Conservation (phyloP, 1,139 yeast species). For the Taphrina pruni region DNA sequence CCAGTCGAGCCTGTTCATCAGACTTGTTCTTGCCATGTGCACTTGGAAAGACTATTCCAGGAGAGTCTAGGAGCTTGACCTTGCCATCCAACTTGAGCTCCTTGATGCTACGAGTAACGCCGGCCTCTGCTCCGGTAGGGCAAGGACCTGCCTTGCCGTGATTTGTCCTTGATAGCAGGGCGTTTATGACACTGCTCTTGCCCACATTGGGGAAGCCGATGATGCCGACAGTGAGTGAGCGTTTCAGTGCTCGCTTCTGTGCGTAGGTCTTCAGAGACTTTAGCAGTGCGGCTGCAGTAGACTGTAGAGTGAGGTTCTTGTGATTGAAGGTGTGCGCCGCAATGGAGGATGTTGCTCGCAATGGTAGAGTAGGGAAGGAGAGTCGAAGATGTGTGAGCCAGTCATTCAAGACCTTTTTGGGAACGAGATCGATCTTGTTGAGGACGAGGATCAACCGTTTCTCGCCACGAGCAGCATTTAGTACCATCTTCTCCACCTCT, state of each 20-base stretch:
- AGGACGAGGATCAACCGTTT: slow-evolving; percentile 84
- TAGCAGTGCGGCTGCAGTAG: slow-evolving; percentile 75
- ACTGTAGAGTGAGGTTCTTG: slow-evolving; percentile 63
- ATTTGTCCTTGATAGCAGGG: slow-evolving; percentile 83
- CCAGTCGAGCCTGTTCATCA: slow-evolving; percentile 84
- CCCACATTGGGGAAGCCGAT: slow-evolving; percentile 97
- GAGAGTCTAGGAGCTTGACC: slow-evolving; percentile 87
- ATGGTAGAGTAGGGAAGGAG: slow-evolving; percentile 89
- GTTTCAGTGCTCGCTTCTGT: slow-evolving; percentile 77
- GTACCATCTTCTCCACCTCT: slow-evolving; percentile 86
- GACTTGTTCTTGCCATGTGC: slow-evolving; percentile 60
- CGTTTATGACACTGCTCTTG: slow-evolving; percentile 91
- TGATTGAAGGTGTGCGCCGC: slow-evolving; percentile 75
- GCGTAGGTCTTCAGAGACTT: slow-evolving; percentile 88
- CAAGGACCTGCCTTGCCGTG: slow-evolving; percentile 66
- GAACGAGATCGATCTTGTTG: slow-evolving; percentile 91
- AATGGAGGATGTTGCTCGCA: slow-evolving; percentile 64
- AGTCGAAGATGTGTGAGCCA: slow-evolving; percentile 84
- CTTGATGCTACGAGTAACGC: slow-evolving; percentile 89
- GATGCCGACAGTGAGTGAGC: slow-evolving; percentile 94
- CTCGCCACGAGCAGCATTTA: slow-evolving; percentile 67
- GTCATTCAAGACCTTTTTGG: slow-evolving; percentile 76
- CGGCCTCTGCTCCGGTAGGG: slow-evolving; percentile 98
- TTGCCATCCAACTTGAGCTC: slow-evolving; percentile 92
- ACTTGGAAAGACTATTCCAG: slow-evolving; percentile 96